These are phyloP conservation scores for Alternaria sp. DNA, from an alignment of 2,329 filamentous ascomycete species.

Conservation along the genomic window DNA sequence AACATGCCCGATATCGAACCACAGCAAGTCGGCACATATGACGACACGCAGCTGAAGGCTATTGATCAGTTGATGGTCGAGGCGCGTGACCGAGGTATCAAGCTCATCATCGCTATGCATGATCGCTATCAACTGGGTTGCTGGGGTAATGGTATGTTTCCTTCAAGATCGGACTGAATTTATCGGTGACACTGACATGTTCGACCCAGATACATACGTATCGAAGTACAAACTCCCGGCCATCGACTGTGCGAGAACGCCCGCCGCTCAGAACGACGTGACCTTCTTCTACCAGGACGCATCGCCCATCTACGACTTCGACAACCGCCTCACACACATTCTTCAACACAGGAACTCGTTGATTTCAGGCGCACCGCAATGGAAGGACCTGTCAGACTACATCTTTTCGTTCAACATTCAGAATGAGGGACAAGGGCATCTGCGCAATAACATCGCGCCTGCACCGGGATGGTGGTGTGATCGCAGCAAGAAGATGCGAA, in stretches of 20 bases:
- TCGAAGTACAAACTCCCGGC: neutral
- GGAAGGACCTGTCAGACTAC: constrained; percentile 10
- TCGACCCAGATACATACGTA: neutral
- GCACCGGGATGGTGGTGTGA: constrained; percentile 11
- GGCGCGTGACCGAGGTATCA: constrained; percentile 1
- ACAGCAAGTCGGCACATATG: neutral
- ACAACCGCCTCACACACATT: constrained; percentile 10
- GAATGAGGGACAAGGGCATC: constrained; percentile 10
- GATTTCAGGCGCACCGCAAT: neutral
- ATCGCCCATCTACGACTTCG: constrained; percentile 11
- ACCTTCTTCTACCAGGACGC: constrained; percentile 12
- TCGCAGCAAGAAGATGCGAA: constrained; percentile 14
- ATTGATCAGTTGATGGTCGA: constrained; percentile 13
- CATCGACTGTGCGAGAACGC: neutral
- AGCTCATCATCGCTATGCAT: constrained; percentile 10
- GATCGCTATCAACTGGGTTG: constrained; percentile 11
- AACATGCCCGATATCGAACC: constrained; percentile 14
- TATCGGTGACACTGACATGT: neutral
- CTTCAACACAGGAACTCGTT: neutral
- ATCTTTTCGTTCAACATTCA: constrained; percentile 14
- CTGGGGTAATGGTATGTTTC: constrained; percentile 5
- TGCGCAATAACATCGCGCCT: constrained; percentile 7
- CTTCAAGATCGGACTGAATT: too few species aligned
- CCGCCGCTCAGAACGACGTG: constrained; percentile 7
- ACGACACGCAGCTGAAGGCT: constrained; percentile 6